phyloP scores from a whole-genome alignment of 345 rosid species.

The Barbarea vulgaris region DNA sequence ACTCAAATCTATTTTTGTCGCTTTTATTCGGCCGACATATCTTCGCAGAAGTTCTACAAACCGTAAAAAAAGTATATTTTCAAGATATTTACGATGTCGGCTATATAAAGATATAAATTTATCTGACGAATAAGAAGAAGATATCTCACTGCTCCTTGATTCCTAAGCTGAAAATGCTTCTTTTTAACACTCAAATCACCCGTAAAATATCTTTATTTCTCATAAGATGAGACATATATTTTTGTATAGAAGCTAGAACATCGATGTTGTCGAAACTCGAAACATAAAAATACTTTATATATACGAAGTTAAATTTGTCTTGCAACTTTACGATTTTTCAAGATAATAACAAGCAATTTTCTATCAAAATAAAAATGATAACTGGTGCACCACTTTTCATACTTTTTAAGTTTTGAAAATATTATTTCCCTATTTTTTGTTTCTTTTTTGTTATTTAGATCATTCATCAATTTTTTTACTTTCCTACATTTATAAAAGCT shows the following conservation, averaged over 20 bases:
- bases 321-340: background rate
- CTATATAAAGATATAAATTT: background rate
- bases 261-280: background rate
- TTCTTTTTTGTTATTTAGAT: no score
- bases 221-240: background rate
- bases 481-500: background rate
- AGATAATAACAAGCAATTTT: background rate
- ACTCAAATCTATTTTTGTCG: conserved; percentile 15
- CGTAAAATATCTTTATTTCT: background rate
- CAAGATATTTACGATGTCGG: conserved; percentile 34
- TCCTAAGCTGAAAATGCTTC: background rate
- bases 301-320: no score
- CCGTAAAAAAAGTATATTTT: conserved; percentile 14
- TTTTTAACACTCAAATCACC: background rate
- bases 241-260: background rate
- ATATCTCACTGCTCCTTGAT: background rate
- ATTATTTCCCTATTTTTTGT: no score
- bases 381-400: no score
- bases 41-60: conserved; percentile 27
- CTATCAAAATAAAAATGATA: background rate
- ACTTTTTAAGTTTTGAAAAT: background rate
- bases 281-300: background rate
- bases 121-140: conserved; percentile 1
- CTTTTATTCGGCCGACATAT: conserved; percentile 36
- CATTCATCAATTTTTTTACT: background rate